Base-by-base conservation (phyloP, 2,329 filamentous ascomycete species). In the Huntiella moniliformis region DNA sequence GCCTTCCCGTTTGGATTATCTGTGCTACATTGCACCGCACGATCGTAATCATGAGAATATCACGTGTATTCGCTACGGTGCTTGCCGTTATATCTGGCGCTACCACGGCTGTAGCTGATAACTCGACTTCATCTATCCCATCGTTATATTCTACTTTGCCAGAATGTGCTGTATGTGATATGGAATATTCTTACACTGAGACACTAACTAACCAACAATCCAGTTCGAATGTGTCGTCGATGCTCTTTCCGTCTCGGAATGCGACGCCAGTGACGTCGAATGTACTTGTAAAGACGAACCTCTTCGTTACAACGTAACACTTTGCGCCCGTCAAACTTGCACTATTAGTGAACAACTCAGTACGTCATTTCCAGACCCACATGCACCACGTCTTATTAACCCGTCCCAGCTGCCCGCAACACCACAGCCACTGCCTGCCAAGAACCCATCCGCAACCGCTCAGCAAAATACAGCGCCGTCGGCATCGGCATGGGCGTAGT, bases 401-500 rank as follows among this genome's bases (percentile, higher is more conserved):
- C 16, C 33, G 18, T 41, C 32, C 32, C 16, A 51, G 46, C 35
- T 4, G 51, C 46, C 38, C 52, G 51, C 42, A 52, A 53, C 36
- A 11, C 52, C 2, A 54, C 56, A 31, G 44, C 52, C 28, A 57
- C 54, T 2, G 50, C 51, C 7, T 63, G 59, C 48, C 46, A 50
- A 18, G 55, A 52, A 3, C 55, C 52, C 6, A 32, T 56, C 5
- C 53, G 57, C 10, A 54, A 63, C 51, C 61, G 57, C 44, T 59
- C 51, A 51, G 51, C 55, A 16, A 51, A 59, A 16, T 57, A 64
- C 41, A 52, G 60, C 5, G 56, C 55, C 39, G 54, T 66, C 2
- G 55, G 56, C 50, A 53, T 60, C 52, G 32, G 51, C 48, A 53
- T 64, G 7, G 58, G 57, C 31, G 53, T 57, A 4, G 53, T 67